Evolutionary conservation across 2,329 filamentous ascomycete species (phyloP), one percentile per base, ranked within the genome.

Genomic region (Aspergillus costaricaensis): DNA sequence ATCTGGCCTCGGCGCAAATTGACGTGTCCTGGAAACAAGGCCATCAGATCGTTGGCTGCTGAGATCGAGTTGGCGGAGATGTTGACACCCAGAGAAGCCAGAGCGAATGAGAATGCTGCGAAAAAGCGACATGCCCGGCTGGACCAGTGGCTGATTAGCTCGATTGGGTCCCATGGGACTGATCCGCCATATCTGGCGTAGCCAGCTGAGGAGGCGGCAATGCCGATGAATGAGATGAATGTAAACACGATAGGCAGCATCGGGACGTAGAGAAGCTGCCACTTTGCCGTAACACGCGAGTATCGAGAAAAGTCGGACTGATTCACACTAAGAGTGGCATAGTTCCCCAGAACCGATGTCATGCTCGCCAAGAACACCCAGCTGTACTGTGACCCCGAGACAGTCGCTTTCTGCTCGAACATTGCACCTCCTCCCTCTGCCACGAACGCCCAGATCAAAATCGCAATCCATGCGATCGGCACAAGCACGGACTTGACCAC

Each of bases 371-470:
- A 71, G 70, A 83, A 85, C 4, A 82, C 73, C 81, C 83, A 86
- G 49, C 80, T 80, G 64, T 86, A 86, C 39, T 78, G 74, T 17
- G 78, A 78, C 0, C 83, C 83, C 1, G 74, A 71, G 5, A 85
- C 73, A 0, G 77, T 81, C 3, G 79, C 67, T 19, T 76, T 78
- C 55, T 82, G 78, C 19, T 75, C 64, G 61, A 82, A 82, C 59
- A 85, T 74, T 2, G 68, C 74, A 5, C 82, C 79, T 19, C 83
- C 82, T 3, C 83, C 82, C 54, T 84, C 83, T 4, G 79, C 76
- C 2, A 82, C 80, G 61, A 89, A 81, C 4, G 83, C 83, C 86
- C 86, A 89, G 49, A 86, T 83, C 67, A 89, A 78, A 21, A 86
- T 87, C 2, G 83, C 85, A 60, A 89, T 79, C 69, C 85, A 86